Conservation (phyloP, 2,329 filamentous ascomycete genomes). For the Tolypocladium nubicola region DNA sequence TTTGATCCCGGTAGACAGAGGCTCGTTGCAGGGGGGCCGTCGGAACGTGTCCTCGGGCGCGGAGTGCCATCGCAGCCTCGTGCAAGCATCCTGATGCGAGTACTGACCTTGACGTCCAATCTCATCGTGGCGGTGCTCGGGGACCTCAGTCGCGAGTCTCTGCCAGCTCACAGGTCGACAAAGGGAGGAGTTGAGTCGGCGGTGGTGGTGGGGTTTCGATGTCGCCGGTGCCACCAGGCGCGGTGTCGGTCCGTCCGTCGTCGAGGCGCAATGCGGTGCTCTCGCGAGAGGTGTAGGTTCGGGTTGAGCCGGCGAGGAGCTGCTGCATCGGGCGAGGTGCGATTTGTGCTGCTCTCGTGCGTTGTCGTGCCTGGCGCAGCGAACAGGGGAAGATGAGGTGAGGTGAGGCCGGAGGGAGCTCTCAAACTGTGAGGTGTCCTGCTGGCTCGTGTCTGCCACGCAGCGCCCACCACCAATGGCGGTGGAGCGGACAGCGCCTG, state of each 20-base stretch:
- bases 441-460: background rate
- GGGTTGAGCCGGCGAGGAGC: background rate
- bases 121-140: conserved; percentile 21
- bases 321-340: background rate
- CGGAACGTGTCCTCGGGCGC: background rate
- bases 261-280: background rate
- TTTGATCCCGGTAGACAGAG: background rate
- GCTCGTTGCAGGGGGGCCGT: background rate
- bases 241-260: background rate
- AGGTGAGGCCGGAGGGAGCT: background rate
- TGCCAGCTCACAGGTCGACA: background rate
- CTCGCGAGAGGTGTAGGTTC: background rate
- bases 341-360: background rate
- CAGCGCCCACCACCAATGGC: background rate
- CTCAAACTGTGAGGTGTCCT: background rate
- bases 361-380: background rate
- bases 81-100: no score
- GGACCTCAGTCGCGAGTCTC: background rate
- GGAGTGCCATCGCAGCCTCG: background rate
- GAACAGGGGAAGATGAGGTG: background rate
- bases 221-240: background rate
- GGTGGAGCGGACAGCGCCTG: conserved; percentile 2
- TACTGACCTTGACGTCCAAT: conserved; percentile 31
- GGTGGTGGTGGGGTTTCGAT: conserved; percentile 2
- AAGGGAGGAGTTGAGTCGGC: background rate